Base-by-base conservation (phyloP, 257 asterid genomes). In the Solanum habrochaites region DNA sequence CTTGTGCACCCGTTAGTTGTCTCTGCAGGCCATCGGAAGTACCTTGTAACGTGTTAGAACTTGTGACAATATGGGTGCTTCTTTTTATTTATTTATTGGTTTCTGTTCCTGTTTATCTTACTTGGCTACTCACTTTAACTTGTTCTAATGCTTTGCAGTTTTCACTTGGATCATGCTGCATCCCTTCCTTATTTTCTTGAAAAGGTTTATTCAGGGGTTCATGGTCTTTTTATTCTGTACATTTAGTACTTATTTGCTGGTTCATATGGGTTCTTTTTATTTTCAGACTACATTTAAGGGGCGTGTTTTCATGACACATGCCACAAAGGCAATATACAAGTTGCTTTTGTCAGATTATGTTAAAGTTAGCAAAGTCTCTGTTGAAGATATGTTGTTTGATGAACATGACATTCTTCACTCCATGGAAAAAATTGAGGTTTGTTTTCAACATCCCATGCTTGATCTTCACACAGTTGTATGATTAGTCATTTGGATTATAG, bases 91-190 rank as follows among this genome's bases (percentile, higher is more conserved):
- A 25, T 25, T 25, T 25, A n/a, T 78, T 45, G 64, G 23, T 84
- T 6, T 10, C 11, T 58, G 6, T 77, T 16, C 82, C 73, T 84
- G 52, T 86, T 81, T 62, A 62, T 81, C 67, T 52, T 88, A 52
- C 27, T 27, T 29, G 20, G 37, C 2, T 47, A 25, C 71, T 72
- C 52, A 20, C 89, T 25, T 43, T 73, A 80, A 45, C 67, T 80
- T 72, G n/a, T 20, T 25, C 58, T 81, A 20, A 42, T 52, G 88
- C 39, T 87, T 82, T 90, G 92, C 95, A 97, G 99, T 92, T 97
- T 96, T 93, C 99, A 97, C 94, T 93, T 97, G 94, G 99, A 97
- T 91, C 99, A 97, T 95, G 98, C 99, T 85, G 99, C 99, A 87
- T 97, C 99, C 32, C 99, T 97, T 90, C 99, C 99, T 58, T 97